A percentile compares a stretch with the other conserved stretches of the same genome.
Conservation (phyloP, 2,329 filamentous ascomycete species). For the Exophiala sp. region DNA sequence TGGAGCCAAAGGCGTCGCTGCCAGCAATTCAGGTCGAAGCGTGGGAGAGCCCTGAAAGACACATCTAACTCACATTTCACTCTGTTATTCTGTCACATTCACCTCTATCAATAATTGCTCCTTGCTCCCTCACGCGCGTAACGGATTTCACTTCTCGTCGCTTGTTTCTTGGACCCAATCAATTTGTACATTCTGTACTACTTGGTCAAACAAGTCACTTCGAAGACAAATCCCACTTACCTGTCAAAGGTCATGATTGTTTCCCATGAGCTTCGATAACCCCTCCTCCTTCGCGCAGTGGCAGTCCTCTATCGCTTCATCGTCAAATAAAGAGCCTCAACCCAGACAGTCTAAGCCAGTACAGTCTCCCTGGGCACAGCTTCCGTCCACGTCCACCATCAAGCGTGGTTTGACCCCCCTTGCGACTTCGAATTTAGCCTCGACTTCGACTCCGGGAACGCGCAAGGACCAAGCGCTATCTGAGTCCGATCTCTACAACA, state of each 20-base stretch:
- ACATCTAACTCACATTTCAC: background rate
- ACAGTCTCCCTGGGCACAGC: slow-evolving; percentile 56
- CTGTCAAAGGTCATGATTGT: slow-evolving; percentile 28
- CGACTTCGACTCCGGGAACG: slow-evolving; percentile 30
- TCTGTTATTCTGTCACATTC: background rate
- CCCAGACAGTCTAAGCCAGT: slow-evolving; percentile 21
- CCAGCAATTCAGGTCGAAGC: too few species aligned
- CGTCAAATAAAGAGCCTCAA: slow-evolving; percentile 13
- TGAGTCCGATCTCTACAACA: slow-evolving; percentile 12
- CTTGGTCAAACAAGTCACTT: background rate
- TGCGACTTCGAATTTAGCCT: slow-evolving; percentile 50
- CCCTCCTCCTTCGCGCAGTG: slow-evolving; percentile 24
- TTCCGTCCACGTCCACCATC: slow-evolving; percentile 52
- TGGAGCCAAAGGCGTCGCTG: too few species aligned
- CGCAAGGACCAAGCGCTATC: slow-evolving; percentile 12
- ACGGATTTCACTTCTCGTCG: too few species aligned
- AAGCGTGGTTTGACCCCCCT: slow-evolving; percentile 58
- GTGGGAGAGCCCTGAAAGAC: background rate
- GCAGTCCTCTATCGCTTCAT: slow-evolving; percentile 20
- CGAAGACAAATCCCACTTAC: slow-evolving; percentile 7
- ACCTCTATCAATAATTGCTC: background rate
- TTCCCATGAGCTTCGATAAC: slow-evolving; percentile 30
- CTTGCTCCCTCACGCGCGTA: background rate
- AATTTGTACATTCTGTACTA: background rate
- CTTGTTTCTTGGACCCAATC: slow-evolving; percentile 3